Evolutionary conservation across 2,329 filamentous ascomycete genomes (phyloP), one percentile per base, ranked within the genome.

Genomic region (Thelonectria rubi): DNA sequence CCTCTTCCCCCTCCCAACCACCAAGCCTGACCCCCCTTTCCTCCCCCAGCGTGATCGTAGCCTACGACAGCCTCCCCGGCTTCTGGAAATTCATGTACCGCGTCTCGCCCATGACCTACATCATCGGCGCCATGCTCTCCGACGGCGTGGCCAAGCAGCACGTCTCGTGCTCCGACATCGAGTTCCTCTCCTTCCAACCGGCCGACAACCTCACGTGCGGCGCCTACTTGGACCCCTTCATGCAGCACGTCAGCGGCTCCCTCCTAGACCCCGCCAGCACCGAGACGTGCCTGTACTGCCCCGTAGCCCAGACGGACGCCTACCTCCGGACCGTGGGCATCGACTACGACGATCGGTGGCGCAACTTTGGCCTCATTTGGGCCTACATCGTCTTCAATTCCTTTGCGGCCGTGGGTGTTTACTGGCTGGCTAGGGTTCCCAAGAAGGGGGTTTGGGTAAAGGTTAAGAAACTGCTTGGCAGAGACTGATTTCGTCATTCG

Each of bases 21-120:
- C 30, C 7, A 39, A 5, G 8, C 3, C 9, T n/a, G n/a, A n/a
- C 9, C 11, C 12, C 7, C 11, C 11, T 7, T 12, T 37, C 9
- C 12, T 37, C 12, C 34, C 34, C 34, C 69, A 80, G 86, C 77
- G 86, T 91, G 43, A 80, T 91, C 53, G 85, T 85, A 2, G 74
- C 80, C 3, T 86, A 86, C 0, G 70, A 73, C 0, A 75, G 78
- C 2, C 81, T 91, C 15, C 88, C 89, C 0, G 79, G 83, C 5
- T 90, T 91, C 79, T 91, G 89, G 88, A 84, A 84, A 62, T 88
- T 87, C 78, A 87, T 88, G 85, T 90, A 90, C 75, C 80, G 87
- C 40, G 75, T 88, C 52, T 89, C 85, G 0, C 89, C 89, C 1
- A 85, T 91, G 70, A 91, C 87, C 0, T 92, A 92, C 74, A 78